These are phyloP conservation scores for Begonia masoniana DNA, from an alignment of 306 rosid genomes.

Conservation along the genomic window DNA sequence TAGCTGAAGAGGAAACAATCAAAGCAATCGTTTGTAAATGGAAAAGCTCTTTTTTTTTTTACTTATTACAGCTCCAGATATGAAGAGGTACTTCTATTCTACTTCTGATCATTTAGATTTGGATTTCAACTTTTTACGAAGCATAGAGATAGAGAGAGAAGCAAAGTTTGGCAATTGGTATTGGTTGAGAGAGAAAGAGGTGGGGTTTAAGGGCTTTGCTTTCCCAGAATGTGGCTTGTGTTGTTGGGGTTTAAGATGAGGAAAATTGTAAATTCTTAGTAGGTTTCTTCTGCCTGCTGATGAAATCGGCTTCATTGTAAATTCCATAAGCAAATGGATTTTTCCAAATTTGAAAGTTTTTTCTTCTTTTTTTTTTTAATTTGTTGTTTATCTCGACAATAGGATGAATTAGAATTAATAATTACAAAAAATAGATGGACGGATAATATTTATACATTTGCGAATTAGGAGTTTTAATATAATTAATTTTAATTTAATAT, in stretches of 20 bases:
- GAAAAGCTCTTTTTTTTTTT: slow-evolving; percentile 12
- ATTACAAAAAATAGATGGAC: too few species aligned
- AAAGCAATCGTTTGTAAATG: slow-evolving; percentile 48
- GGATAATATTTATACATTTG: too few species aligned
- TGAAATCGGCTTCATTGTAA: too few species aligned
- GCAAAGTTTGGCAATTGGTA: slow-evolving; percentile 30
- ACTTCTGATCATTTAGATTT: slow-evolving; percentile 21
- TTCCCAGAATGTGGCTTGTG: slow-evolving; percentile 46
- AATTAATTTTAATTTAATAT: too few species aligned
- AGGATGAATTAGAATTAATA: too few species aligned
- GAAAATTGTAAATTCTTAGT: slow-evolving; percentile 64
- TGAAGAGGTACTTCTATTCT: slow-evolving; percentile 16
- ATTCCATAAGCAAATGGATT: too few species aligned
- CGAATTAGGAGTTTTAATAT: too few species aligned
- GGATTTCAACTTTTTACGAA: slow-evolving; percentile 34
- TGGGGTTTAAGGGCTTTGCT: slow-evolving; percentile 41
- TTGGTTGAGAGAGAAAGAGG: slow-evolving; percentile 14
- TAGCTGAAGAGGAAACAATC: slow-evolving; percentile 32
- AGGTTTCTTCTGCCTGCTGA: slow-evolving; percentile 42
- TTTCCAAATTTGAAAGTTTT: too few species aligned
- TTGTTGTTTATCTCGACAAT: too few species aligned
- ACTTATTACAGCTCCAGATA: slow-evolving; percentile 19
- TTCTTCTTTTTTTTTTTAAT: too few species aligned
- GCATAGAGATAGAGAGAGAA: slow-evolving; percentile 14
- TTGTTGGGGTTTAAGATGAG: slow-evolving; percentile 81